Conservation (phyloP, 306 rosid species). For the Coriaria nepalensis region DNA sequence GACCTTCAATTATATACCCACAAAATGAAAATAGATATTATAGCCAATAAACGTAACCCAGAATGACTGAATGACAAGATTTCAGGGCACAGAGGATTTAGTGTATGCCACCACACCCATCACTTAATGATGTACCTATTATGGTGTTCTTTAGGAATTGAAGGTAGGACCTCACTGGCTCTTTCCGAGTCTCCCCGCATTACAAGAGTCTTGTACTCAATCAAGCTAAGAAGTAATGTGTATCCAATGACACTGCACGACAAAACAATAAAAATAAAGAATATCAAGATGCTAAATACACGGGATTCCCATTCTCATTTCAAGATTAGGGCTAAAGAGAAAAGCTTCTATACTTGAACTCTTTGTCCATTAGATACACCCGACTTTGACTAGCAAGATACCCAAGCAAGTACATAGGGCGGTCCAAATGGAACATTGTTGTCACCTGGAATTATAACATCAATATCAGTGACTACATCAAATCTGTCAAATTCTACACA, state of each 20-base stretch:
- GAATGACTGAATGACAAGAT: no score
- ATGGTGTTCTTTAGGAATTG: slow-evolving; percentile 93
- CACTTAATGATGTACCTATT: slow-evolving; percentile 41
- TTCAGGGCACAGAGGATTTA: no score
- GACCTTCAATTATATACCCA: no score
- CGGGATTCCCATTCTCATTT: slow-evolving; percentile 13
- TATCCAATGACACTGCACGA: slow-evolving; percentile 74
- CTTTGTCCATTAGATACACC: slow-evolving; percentile 93
- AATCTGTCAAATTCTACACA: slow-evolving; percentile 13
- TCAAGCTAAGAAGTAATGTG: slow-evolving; percentile 88
- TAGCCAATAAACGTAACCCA: no score
- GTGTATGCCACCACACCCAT: no score
- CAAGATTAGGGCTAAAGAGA: slow-evolving; percentile 6
- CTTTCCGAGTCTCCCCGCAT: slow-evolving; percentile 96
- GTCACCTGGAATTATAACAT: slow-evolving; percentile 56
- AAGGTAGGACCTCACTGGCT: slow-evolving; percentile 82
- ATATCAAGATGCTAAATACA: slow-evolving; percentile 6
- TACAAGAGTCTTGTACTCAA: slow-evolving; percentile 97
- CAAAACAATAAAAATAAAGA: slow-evolving; percentile 1
- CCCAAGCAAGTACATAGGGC: slow-evolving; percentile 99
- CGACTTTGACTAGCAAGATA: slow-evolving; percentile 94
- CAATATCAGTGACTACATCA: slow-evolving; percentile 17
- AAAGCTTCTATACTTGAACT: slow-evolving; percentile 71
- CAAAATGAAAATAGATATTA: no score
- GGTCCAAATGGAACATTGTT: slow-evolving; percentile 98